A percentile compares a stretch with the other conserved stretches of the same genome.
Conservation (phyloP, 352 stramenopile genomes). For the Phytopythium montanum region DNA sequence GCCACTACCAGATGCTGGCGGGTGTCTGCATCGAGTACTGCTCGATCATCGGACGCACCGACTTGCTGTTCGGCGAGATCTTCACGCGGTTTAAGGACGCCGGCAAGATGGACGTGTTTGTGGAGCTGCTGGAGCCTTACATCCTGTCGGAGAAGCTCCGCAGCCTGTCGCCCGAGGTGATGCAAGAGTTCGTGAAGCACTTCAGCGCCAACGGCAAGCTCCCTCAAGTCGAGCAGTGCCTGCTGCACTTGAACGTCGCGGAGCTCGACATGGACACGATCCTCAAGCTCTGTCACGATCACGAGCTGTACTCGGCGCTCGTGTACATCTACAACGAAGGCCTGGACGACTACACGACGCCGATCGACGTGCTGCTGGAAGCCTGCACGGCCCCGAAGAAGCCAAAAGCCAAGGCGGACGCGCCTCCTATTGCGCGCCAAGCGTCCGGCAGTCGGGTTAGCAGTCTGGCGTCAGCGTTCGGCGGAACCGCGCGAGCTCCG, state of each 20-base stretch:
- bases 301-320: slow-evolving; percentile 93
- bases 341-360: slow-evolving; percentile 90
- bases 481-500: slow-evolving; percentile 33
- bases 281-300: slow-evolving; percentile 88
- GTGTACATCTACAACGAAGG: slow-evolving; percentile 95
- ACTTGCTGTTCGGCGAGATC: slow-evolving; percentile 86
- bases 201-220: slow-evolving; percentile 88
- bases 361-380: slow-evolving; percentile 90
- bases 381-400: slow-evolving; percentile 52
- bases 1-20: slow-evolving; percentile 95
- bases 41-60: slow-evolving; percentile 80
- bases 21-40: slow-evolving; percentile 96
- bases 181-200: slow-evolving; percentile 93
- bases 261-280: slow-evolving; percentile 95
- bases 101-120: slow-evolving; percentile 85
- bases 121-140: slow-evolving; percentile 94
- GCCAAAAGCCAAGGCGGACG: slow-evolving; percentile 14
- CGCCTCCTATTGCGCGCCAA: slow-evolving; percentile 11
- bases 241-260: slow-evolving; percentile 93
- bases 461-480: slow-evolving; percentile 64
- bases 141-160: slow-evolving; percentile 92
- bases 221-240: slow-evolving; percentile 89
- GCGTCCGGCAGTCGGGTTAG: slow-evolving; percentile 46
- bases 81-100: slow-evolving; percentile 83
- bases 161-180: slow-evolving; percentile 89